These are phyloP conservation scores for Phyllosticta citrichinensis DNA, from an alignment of 2,329 filamentous ascomycete species.

Conservation along the genomic window DNA sequence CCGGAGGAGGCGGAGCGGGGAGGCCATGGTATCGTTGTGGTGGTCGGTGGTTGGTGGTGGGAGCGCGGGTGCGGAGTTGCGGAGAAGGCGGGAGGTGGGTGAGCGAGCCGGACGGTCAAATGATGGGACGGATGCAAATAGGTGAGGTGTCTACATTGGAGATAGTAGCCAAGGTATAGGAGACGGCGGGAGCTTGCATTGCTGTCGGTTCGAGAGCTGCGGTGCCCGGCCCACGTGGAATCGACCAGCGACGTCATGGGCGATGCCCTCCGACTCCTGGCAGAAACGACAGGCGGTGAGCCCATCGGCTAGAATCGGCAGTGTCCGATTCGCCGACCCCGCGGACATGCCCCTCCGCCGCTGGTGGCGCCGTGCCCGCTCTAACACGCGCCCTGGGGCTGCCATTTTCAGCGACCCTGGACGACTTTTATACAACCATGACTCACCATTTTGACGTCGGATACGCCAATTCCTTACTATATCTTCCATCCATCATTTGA, in stretches of 20 bases:
- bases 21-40: constrained; percentile 23
- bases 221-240: not conserved
- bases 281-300: not conserved
- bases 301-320: not conserved
- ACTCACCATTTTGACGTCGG: not conserved
- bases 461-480: constrained; percentile 4
- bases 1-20: constrained; percentile 27
- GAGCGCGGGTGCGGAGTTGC: not conserved
- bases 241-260: not conserved
- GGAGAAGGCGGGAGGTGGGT: not conserved
- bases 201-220: not conserved
- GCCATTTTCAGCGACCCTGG: not conserved
- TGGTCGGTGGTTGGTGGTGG: not conserved
- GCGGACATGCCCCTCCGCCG: not conserved
- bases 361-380: too few species aligned
- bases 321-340: not conserved
- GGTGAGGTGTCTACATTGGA: not conserved
- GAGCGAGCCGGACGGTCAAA: not conserved
- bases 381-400: not conserved
- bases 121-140: not conserved
- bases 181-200: not conserved
- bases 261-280: not conserved
- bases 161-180: not conserved
- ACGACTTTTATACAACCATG: not conserved
- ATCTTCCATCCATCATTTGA: not conserved